Conservation (phyloP, 495 filamentous ascomycete genomes). For the Xylaria scruposa region DNA sequence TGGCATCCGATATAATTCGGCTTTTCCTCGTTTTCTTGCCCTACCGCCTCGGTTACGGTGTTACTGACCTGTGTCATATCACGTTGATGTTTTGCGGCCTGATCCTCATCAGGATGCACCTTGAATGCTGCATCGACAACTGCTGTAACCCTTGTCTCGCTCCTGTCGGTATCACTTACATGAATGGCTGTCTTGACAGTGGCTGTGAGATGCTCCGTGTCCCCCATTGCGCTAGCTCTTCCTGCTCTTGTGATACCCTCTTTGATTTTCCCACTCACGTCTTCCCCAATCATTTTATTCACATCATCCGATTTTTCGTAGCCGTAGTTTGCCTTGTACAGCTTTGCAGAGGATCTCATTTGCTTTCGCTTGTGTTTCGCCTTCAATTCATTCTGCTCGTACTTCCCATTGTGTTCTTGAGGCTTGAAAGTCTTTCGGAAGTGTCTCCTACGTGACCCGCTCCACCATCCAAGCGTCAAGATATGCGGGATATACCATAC, state of each 20-base stretch:
- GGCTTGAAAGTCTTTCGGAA: conserved; percentile 14
- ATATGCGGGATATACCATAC: conserved; percentile 11
- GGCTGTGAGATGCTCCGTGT: not conserved
- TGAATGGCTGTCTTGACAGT: conserved; percentile 12
- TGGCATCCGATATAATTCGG: not conserved
- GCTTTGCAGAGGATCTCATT: not conserved
- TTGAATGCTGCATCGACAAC: conserved; percentile 7
- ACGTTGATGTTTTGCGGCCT: not conserved
- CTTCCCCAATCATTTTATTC: conserved; percentile 2
- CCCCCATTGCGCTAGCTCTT: not conserved
- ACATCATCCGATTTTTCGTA: conserved; percentile 1
- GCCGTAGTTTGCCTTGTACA: conserved; percentile 4
- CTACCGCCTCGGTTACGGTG: not conserved
- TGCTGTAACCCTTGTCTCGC: not conserved
- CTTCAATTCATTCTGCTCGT: not conserved
- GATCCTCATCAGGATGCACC: not conserved
- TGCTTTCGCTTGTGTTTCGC: not conserved
- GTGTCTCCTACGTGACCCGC: conserved; percentile 19
- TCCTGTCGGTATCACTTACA: not conserved
- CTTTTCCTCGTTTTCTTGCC: not conserved
- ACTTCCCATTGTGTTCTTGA: not conserved
- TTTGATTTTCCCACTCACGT: conserved; percentile 12
- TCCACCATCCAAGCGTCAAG: conserved; percentile 16
- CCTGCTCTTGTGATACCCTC: not conserved
- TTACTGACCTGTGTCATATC: not conserved